Percentiles rank a stretch among this genome's conserved stretches.
These are phyloP conservation scores for Populus ilicifolia DNA, from an alignment of 345 rosid genomes.

Conservation along the genomic window DNA sequence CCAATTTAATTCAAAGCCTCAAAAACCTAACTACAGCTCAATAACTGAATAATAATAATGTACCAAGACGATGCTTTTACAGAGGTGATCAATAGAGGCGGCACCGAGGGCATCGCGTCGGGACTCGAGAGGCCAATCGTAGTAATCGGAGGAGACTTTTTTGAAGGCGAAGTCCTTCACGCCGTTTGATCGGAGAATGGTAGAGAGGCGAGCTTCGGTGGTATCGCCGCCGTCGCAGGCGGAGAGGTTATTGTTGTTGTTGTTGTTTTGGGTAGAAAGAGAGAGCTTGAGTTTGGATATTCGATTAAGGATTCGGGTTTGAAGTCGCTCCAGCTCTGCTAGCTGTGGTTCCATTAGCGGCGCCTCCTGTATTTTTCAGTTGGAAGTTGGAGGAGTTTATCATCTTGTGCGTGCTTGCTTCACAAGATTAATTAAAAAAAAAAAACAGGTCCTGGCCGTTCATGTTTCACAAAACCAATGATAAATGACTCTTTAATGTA, in stretches of 20 bases:
- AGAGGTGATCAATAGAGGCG: conserved; percentile 72
- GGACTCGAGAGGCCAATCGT: conserved; percentile 66
- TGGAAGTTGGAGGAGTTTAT: neutral
- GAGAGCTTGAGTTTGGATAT: conserved; percentile 48
- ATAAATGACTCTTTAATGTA: too few species aligned
- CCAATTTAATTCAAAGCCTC: neutral
- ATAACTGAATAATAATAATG: neutral
- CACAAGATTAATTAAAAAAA: too few species aligned
- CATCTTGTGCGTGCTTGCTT: too few species aligned
- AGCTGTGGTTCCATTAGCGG: conserved; percentile 40
- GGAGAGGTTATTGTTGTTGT: conserved; percentile 11
- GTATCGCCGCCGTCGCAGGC: conserved; percentile 16
- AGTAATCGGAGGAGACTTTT: conserved; percentile 61
- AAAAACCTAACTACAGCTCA: neutral
- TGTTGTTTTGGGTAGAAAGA: conserved; percentile 24
- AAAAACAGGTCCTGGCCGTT: too few species aligned
- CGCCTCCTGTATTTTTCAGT: neutral
- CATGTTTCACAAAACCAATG: too few species aligned
- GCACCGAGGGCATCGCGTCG: conserved; percentile 70
- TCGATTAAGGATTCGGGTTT: conserved; percentile 46
- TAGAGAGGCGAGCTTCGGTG: conserved; percentile 60
- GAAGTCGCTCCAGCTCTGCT: conserved; percentile 58
- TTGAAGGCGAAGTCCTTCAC: conserved; percentile 57
- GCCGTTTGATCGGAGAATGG: conserved; percentile 54
- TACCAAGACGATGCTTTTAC: conserved; percentile 95